Evolutionary conservation across 2,329 filamentous ascomycete genomes (phyloP).

Genomic region (Aspergillus sp.): DNA sequence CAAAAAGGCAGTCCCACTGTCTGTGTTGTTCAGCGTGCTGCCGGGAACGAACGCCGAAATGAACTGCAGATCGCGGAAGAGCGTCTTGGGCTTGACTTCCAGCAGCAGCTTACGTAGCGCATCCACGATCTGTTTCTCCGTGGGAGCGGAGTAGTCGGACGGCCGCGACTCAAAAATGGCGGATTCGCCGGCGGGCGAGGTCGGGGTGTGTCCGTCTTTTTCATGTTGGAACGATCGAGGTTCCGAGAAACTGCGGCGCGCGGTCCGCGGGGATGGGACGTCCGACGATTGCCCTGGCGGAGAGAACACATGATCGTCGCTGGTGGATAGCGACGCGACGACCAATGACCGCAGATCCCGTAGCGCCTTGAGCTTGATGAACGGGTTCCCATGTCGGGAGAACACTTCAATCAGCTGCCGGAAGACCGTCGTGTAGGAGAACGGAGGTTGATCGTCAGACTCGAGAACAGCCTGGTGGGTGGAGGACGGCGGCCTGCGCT

Average conservation of each 20-base stretch:
- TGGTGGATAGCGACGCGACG: conserved; percentile 66
- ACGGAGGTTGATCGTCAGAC: conserved; percentile 44
- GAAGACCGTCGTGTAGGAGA: conserved; percentile 80
- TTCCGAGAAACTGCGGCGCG: conserved; percentile 34
- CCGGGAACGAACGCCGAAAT: conserved; percentile 61
- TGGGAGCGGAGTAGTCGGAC: conserved; percentile 53
- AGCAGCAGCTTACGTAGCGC: conserved; percentile 67
- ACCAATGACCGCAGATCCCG: conserved; percentile 82
- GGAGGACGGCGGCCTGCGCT: not conserved
- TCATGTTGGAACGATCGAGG: conserved; percentile 8
- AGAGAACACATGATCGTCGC: conserved; percentile 19
- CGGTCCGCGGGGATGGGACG: conserved; percentile 14
- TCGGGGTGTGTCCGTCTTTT: conserved; percentile 19
- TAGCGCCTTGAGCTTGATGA: conserved; percentile 77
- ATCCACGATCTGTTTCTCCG: conserved; percentile 61
- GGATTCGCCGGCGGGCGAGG: conserved; percentile 26
- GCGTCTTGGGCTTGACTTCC: conserved; percentile 69
- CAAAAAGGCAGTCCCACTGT: conserved; percentile 76
- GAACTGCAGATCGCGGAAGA: conserved; percentile 78
- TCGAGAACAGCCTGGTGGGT: not conserved
- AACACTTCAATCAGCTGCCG: conserved; percentile 78
- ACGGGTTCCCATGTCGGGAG: conserved; percentile 83
- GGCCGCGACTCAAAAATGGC: conserved; percentile 29
- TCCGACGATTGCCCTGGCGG: conserved; percentile 7
- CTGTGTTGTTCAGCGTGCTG: conserved; percentile 56